phyloP scores from a whole-genome alignment of 2,329 filamentous ascomycete genomes.

The Arthrobotrys entomopaga region DNA sequence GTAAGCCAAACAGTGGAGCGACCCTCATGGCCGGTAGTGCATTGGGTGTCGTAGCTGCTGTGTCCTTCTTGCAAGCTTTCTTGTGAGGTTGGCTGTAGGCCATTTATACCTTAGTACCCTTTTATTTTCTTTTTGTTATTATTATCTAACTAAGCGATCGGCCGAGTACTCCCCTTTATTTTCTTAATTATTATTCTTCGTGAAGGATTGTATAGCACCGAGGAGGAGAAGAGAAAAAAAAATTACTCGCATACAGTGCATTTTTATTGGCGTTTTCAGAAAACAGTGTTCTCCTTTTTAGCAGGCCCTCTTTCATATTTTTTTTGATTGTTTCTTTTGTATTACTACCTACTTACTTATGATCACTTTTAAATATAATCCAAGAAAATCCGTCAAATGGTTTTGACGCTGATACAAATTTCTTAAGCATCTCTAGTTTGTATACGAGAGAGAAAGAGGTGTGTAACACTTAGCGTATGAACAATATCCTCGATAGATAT shows the following conservation, averaged over 20 bases:
- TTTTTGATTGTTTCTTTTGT: not conserved
- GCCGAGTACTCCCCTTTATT: not conserved
- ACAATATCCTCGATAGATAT: no score
- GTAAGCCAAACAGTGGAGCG: slow-evolving; percentile 24
- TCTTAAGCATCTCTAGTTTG: no score
- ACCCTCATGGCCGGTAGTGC: slow-evolving; percentile 15
- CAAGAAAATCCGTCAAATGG: no score
- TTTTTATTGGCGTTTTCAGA: slow-evolving; percentile 21
- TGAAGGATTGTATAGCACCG: slow-evolving; percentile 23
- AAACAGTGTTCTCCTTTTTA: not conserved
- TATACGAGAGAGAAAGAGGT: no score
- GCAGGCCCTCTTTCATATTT: slow-evolving; percentile 4
- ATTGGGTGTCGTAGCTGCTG: slow-evolving; percentile 24
- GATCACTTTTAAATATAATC: no score
- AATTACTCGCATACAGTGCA: slow-evolving; percentile 19
- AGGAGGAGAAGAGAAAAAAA: not conserved
- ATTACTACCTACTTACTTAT: no score
- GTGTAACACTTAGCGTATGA: no score
- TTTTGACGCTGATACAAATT: no score
- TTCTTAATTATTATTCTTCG: slow-evolving; percentile 15
- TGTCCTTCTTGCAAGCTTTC: slow-evolving; percentile 32
- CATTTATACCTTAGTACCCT: not conserved
- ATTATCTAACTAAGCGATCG: no score
- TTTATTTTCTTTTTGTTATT: slow-evolving; percentile 9
- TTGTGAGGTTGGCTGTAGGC: slow-evolving; percentile 21